phyloP scores from a whole-genome alignment of 2,329 filamentous ascomycete species.

The Diaporthe sp. region DNA sequence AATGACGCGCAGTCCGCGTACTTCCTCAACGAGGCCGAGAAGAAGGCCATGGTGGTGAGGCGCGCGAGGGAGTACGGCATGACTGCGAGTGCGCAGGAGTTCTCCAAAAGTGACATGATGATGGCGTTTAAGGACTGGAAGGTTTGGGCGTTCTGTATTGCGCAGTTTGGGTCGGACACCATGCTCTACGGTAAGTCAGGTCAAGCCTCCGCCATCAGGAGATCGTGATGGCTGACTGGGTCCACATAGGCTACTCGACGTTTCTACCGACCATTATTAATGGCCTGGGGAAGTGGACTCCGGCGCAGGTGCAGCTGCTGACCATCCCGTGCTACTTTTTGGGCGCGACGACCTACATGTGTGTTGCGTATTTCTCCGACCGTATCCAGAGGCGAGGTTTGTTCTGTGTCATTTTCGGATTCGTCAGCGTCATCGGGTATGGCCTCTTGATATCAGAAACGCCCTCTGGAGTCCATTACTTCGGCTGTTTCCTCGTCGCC shows the following conservation, averaged over 20 bases:
- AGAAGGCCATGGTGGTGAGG: conserved; percentile 60
- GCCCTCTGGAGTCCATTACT: conserved; percentile 76
- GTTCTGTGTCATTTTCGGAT: conserved; percentile 73
- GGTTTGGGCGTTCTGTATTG: conserved; percentile 77
- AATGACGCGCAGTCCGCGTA: conserved; percentile 72
- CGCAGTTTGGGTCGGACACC: conserved; percentile 80
- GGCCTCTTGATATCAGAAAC: conserved; percentile 74
- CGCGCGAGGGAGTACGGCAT: conserved; percentile 60
- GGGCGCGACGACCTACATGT: conserved; percentile 78
- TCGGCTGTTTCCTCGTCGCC: conserved; percentile 82
- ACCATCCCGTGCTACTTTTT: conserved; percentile 84
- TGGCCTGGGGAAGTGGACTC: conserved; percentile 73
- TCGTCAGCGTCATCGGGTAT: conserved; percentile 77
- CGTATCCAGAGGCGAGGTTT: conserved; percentile 74
- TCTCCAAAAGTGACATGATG: conserved; percentile 72
- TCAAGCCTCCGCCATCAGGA: neutral
- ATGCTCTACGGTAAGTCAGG: conserved; percentile 74
- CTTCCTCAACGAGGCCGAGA: conserved; percentile 71
- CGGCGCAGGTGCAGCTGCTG: conserved; percentile 78
- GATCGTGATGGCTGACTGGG: neutral
- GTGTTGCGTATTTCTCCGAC: conserved; percentile 76
- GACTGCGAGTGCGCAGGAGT: conserved; percentile 60
- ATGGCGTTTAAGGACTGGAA: conserved; percentile 82
- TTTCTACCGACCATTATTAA: conserved; percentile 85
- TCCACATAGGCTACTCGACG: conserved; percentile 71